Evolutionary conservation across 495 filamentous ascomycete genomes (phyloP).

Genomic region (Aspergillus hancockii): DNA sequence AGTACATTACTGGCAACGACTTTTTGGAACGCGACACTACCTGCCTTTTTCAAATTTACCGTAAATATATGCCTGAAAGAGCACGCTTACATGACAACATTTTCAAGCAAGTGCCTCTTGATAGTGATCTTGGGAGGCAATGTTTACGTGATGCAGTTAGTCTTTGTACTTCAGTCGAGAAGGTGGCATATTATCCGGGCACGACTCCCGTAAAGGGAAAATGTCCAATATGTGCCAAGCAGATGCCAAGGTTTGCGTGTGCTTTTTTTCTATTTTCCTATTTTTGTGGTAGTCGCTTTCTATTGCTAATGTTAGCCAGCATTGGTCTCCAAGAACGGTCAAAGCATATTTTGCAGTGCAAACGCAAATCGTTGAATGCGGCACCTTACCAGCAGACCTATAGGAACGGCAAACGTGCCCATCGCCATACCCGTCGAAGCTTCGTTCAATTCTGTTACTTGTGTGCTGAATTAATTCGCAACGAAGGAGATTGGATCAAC

Average conservation of each 20-base stretch:
- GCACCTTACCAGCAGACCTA: conserved; percentile 25
- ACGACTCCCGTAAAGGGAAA: conserved; percentile 11
- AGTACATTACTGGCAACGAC: conserved; percentile 19
- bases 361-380: conserved; percentile 18
- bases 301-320: conserved; percentile 14
- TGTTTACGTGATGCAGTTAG: conserved; percentile 21
- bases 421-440: conserved; percentile 15
- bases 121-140: conserved; percentile 19
- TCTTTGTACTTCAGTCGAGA: conserved; percentile 21
- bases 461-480: conserved; percentile 11
- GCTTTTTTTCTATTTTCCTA: no score
- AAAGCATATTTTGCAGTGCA: conserved; percentile 27
- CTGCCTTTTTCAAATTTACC: conserved; percentile 20
- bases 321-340: conserved; percentile 13
- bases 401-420: conserved; percentile 24
- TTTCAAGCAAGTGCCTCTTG: conserved; percentile 17
- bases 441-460: conserved; percentile 26
- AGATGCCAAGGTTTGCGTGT: conserved; percentile 5
- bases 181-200: conserved; percentile 19
- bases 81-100: conserved; percentile 15
- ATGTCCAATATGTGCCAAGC: conserved; percentile 15
- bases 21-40: conserved; percentile 23
- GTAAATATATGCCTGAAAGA: conserved; percentile 22
- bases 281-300: neutral
- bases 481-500: conserved; percentile 11